Evolutionary conservation across 495 filamentous ascomycete species (phyloP), one percentile per base, ranked within the genome.

Genomic region (Pseudoneurospora amorphoporcata): DNA sequence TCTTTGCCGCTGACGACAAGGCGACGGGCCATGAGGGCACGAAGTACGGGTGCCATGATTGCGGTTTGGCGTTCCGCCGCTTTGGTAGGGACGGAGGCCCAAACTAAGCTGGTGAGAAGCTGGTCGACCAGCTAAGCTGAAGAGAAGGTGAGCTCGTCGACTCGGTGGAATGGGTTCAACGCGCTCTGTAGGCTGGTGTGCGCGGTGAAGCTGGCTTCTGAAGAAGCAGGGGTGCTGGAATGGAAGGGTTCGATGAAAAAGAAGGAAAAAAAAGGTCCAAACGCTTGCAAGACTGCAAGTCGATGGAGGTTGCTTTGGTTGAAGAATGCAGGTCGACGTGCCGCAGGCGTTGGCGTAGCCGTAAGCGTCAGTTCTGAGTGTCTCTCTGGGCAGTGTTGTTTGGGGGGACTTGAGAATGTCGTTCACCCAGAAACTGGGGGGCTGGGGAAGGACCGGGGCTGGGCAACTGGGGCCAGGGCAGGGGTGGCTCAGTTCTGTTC

Each of bases 11-110:
- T 38, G 35, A 72, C 39, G 17, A 65, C 74, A 69, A 37, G 37
- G 68, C 23, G 68, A 12, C 75, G 70, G 40, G 73, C 58, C 35
- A 45, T 41, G 40, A 76, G 40, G 35, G 72, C 68, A 45, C n/a
- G 38, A 39, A 81, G 75, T 37, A 78, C 76, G 37, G 80, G 80
- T 70, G 78, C 78, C 78, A 81, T 82, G 73, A 40, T 58, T 42
- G 72, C 68, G 74, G 68, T 37, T 32, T 35, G 37, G 65, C 29
- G 19, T 70, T 70, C 53, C 53, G 53, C 53, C 29, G 53, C 16
- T 65, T 72, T 32, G 38, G 23, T 35, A 38, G 10, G 14, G 38
- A 69, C 53, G 47, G 35, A 40, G 40, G 35, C 38, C 58, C 38
- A 68, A 35, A 43, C 74, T 73, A 23, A 23, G 23, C 23, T 23